A percentile compares a stretch with the other conserved stretches of the same genome.
phyloP scores from a whole-genome alignment of 129 eudicot species.

The Lactuca sativa region DNA sequence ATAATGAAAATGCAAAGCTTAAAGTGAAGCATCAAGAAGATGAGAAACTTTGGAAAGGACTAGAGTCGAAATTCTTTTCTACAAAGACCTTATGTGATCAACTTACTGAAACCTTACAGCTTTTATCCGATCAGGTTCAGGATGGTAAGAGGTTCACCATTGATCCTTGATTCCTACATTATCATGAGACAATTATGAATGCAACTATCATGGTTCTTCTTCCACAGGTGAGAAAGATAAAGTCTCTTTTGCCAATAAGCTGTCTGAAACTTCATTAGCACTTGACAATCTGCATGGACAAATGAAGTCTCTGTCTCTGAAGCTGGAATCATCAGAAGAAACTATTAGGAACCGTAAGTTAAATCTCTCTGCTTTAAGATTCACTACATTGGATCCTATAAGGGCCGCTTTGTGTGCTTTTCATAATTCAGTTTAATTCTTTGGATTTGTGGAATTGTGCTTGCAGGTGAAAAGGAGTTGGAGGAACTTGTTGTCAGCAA shows the following conservation, averaged over 20 bases:
- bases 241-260: slow-evolving; percentile 49
- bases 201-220: slow-evolving; percentile 17
- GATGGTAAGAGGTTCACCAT: slow-evolving; percentile 49
- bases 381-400: background rate
- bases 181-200: slow-evolving; percentile 15
- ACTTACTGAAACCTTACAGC: slow-evolving; percentile 74
- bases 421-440: background rate
- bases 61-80: slow-evolving; percentile 85
- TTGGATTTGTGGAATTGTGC: slow-evolving; percentile 22
- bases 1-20: slow-evolving; percentile 89
- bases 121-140: slow-evolving; percentile 77
- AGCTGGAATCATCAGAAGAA: slow-evolving; percentile 72
- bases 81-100: slow-evolving; percentile 89
- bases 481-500: slow-evolving; percentile 58
- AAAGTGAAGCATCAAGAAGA: slow-evolving; percentile 90
- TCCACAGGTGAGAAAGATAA: slow-evolving; percentile 86
- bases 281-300: slow-evolving; percentile 65
- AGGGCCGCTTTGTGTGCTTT: slow-evolving; percentile 5
- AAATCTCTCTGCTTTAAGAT: slow-evolving; percentile 10
- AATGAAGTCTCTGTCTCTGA: slow-evolving; percentile 66
- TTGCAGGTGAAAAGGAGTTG: slow-evolving; percentile 74
- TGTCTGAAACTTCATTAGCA: slow-evolving; percentile 61
- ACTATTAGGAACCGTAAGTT: slow-evolving; percentile 58
- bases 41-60: slow-evolving; percentile 89
- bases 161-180: slow-evolving; percentile 12